Conservation (phyloP, 805 yeast species). For the Kodamaea kakaduensis region DNA sequence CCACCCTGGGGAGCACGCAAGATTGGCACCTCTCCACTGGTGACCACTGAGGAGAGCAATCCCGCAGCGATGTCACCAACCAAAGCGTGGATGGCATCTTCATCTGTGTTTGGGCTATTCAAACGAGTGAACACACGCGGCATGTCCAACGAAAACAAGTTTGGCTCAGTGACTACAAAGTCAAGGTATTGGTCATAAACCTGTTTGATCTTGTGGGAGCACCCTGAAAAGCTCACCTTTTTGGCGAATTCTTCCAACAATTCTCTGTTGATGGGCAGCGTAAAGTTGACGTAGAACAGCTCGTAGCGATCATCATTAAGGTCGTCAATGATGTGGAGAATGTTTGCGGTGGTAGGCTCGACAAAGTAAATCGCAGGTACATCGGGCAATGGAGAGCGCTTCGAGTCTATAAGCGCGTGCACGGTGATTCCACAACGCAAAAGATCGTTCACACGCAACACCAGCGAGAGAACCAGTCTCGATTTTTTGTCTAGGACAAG, state of each 20-base stretch:
- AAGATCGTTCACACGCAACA: constrained; percentile 87
- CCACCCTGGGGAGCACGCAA: constrained; percentile 90
- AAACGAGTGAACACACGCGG: constrained; percentile 62
- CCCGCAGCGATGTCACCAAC: constrained; percentile 78
- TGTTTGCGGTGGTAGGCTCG: constrained; percentile 78
- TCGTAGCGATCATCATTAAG: constrained; percentile 72
- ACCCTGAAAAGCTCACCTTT: constrained; percentile 68
- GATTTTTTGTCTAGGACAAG: constrained; percentile 77
- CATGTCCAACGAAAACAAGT: constrained; percentile 75
- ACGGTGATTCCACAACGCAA: constrained; percentile 88
- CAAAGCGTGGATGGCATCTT: constrained; percentile 62
- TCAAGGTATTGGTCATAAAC: constrained; percentile 93
- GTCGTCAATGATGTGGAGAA: constrained; percentile 67
- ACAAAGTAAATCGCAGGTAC: constrained; percentile 94
- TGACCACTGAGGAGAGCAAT: constrained; percentile 71
- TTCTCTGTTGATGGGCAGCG: constrained; percentile 71
- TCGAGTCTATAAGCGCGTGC: constrained; percentile 69
- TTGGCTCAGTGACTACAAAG: constrained; percentile 90
- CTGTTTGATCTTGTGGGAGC: constrained; percentile 70
- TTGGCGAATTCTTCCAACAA: constrained; percentile 86
- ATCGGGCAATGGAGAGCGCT: constrained; percentile 82
- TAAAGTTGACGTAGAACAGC: constrained; percentile 78
- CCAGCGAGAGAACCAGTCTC: constrained; percentile 83
- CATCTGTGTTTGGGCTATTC: constrained; percentile 68
- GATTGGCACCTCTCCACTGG: constrained; percentile 78